phyloP scores from a whole-genome alignment of 2,329 filamentous ascomycete genomes.

The Alternaria sp. region DNA sequence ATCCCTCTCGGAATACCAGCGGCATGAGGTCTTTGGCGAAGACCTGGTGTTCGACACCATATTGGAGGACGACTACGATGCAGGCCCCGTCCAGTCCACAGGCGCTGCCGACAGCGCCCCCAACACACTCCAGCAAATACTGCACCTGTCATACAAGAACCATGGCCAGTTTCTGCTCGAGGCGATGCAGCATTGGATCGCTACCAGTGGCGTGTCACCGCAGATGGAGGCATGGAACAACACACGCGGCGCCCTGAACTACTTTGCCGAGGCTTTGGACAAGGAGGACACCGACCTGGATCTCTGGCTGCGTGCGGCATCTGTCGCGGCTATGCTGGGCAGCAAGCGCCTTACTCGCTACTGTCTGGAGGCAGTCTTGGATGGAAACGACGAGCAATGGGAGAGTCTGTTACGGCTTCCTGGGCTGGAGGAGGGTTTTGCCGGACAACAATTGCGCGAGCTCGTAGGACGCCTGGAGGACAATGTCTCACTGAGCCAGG shows the following conservation, averaged over 20 bases:
- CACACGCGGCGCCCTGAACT: slow-evolving; percentile 50
- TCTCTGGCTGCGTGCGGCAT: slow-evolving; percentile 66
- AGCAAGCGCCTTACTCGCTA: slow-evolving; percentile 66
- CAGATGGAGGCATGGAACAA: slow-evolving; percentile 37
- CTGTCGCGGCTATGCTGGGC: slow-evolving; percentile 62
- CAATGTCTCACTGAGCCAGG: slow-evolving; percentile 59
- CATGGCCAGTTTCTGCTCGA: slow-evolving; percentile 93
- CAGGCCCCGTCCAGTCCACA: slow-evolving; percentile 54
- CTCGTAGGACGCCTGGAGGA: slow-evolving; percentile 61
- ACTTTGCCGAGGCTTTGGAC: slow-evolving; percentile 68
- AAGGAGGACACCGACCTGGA: slow-evolving; percentile 70
- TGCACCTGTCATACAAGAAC: slow-evolving; percentile 95
- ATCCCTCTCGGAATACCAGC: slow-evolving; percentile 81
- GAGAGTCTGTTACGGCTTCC: slow-evolving; percentile 62
- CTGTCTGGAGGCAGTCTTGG: slow-evolving; percentile 68
- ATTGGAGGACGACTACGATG: slow-evolving; percentile 47
- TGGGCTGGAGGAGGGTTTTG: slow-evolving; percentile 52
- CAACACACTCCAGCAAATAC: slow-evolving; percentile 83
- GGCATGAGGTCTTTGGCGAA: slow-evolving; percentile 63
- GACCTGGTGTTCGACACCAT: slow-evolving; percentile 51
- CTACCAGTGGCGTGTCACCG: slow-evolving; percentile 42
- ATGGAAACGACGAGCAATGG: slow-evolving; percentile 64
- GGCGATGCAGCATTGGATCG: slow-evolving; percentile 61
- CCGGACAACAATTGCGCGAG: slow-evolving; percentile 44
- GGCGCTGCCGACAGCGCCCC: slow-evolving; percentile 74